Conservation (phyloP, 2,329 filamentous ascomycete genomes). For the Torrubiellomyces zombiae region DNA sequence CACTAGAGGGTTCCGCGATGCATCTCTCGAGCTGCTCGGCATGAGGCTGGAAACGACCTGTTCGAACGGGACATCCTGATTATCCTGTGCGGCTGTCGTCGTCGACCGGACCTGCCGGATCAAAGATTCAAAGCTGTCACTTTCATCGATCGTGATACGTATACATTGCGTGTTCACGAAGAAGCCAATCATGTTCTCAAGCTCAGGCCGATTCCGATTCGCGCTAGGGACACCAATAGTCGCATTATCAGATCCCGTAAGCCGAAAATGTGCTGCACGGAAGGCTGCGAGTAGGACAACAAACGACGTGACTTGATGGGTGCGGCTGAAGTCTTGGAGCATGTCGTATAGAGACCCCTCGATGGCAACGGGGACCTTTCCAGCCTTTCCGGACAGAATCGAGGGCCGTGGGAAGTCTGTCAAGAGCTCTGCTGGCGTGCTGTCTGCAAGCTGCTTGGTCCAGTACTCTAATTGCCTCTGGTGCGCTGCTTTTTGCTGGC, state of each 20-base stretch:
- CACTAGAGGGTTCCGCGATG: too few species aligned
- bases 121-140: not conserved
- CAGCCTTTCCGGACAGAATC: constrained; percentile 6
- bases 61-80: too few species aligned
- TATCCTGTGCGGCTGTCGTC: not conserved
- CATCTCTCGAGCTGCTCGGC: too few species aligned
- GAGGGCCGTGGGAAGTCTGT: constrained; percentile 6
- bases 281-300: constrained; percentile 9
- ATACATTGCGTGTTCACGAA: constrained; percentile 13
- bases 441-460: constrained; percentile 6
- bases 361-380: constrained; percentile 1
- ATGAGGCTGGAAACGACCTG: too few species aligned
- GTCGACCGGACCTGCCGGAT: not conserved
- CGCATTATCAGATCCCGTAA: constrained; percentile 9
- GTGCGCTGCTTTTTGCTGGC: constrained; percentile 5
- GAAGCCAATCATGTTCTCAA: constrained; percentile 10
- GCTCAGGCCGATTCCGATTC: constrained; percentile 7
- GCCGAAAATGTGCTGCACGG: constrained; percentile 9
- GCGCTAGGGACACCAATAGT: constrained; percentile 9
- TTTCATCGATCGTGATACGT: not conserved
- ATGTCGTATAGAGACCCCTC: constrained; percentile 4
- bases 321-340: constrained; percentile 4
- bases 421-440: constrained; percentile 5
- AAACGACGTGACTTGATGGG: constrained; percentile 4
- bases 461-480: constrained; percentile 10